Base-by-base conservation (phyloP, 2,329 filamentous ascomycete genomes). In the Talaromyces sp. region DNA sequence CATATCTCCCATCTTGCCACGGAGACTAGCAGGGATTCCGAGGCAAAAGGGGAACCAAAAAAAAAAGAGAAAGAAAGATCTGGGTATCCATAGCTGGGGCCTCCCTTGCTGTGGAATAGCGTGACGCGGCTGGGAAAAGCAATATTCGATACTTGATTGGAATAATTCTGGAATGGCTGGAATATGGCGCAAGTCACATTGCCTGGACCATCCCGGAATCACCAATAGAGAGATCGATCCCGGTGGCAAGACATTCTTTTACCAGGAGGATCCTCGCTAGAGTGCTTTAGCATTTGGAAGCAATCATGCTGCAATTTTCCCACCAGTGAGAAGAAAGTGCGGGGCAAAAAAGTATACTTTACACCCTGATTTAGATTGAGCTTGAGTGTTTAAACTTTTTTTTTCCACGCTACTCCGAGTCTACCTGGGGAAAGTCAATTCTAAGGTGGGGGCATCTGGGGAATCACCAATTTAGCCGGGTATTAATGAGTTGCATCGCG, bases 11-110 rank as follows among this genome's bases (percentile, higher is more conserved):
- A 41, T 55, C 59, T 44, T 32, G 58, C 32, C 60, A 59, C 60
- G 60, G 60, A 54, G 41, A 52, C 41, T 44, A 17, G 14, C 16
- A 42, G 16, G 8, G 43, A 44, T 27, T 36, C 48, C 46, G 52
- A 45, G 36, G 17, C 55, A 4, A 56, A 57, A 55, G 27, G 22
- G 33, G 54, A 54, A 59, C n/a, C 55, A 4, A 56, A 57, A 55
- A 30, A 22, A 30, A 52, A 54, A 59, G n/a, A n/a, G 24, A 36
- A 47, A 7, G 17, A 37, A 47, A 33, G 20, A 22, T 46, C 43
- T 46, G 30, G 22, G 20, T 17, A 41, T 20, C 33, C 4, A 30
- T 11, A n/a, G 11, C 27, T 29, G 19, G 35, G 32, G 20, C 17
- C 39, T 17, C 43, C 36, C 29, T 36, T 16, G 43, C 20, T 16